These are phyloP conservation scores for Triticum timopheevii DNA, from an alignment of 176 grass and related monocot species.

Conservation along the genomic window DNA sequence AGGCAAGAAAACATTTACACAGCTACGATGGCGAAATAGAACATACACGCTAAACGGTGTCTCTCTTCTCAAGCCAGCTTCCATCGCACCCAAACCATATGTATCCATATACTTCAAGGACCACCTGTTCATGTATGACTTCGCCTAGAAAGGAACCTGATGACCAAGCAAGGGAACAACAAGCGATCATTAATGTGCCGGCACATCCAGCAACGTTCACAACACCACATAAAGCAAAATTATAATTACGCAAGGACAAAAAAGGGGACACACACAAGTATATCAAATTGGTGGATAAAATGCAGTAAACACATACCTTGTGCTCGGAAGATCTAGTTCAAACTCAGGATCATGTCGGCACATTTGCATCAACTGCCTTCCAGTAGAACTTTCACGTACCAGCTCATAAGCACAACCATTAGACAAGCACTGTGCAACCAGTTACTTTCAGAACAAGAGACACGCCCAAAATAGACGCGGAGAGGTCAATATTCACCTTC, in stretches of 20 bases:
- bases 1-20: constrained; percentile 32
- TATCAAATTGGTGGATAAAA: background rate
- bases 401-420: constrained; percentile 30
- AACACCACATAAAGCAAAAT: background rate
- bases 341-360: constrained; percentile 23
- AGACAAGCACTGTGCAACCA: constrained; percentile 24
- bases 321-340: constrained; percentile 29
- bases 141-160: constrained; percentile 3
- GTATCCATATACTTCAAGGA: constrained; percentile 11
- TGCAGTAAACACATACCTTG: constrained; percentile 37
- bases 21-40: background rate
- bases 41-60: background rate
- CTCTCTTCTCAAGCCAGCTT: constrained; percentile 4
- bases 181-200: background rate
- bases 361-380: constrained; percentile 28
- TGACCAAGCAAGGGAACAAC: background rate
- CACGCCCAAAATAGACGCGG: constrained; percentile 1
- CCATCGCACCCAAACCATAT: background rate
- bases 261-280: background rate
- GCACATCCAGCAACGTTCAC: background rate
- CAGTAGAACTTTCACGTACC: constrained; percentile 20
- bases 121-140: background rate
- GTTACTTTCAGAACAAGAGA: constrained; percentile 29
- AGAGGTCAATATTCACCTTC: constrained; percentile 28
- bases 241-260: background rate